A percentile compares a stretch with the other conserved stretches of the same genome.
Conservation (phyloP, 1,284 basidiomycete species). For the Pyrrhoderma lamaoense region DNA sequence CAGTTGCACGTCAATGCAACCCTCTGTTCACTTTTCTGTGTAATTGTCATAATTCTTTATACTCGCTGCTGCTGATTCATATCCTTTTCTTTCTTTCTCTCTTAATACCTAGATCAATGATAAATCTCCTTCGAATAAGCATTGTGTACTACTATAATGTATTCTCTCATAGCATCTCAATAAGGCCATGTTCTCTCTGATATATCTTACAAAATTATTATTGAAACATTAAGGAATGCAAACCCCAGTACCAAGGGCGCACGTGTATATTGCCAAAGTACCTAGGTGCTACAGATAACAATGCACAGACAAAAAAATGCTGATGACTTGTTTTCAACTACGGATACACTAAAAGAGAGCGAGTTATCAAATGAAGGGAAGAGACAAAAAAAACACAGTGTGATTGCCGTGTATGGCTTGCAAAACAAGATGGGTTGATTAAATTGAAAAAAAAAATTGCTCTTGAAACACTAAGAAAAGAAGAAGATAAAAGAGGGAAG, state of each 20-base stretch:
- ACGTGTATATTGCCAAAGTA: conserved; percentile 19
- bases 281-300: conserved; percentile 22
- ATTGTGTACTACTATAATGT: no score
- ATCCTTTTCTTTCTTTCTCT: no score
- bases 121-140: no score
- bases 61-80: no score
- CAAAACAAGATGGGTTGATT: conserved; percentile 16
- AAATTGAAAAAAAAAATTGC: conserved; percentile 14
- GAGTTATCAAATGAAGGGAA: neutral
- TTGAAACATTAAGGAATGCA: conserved; percentile 8
- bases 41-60: no score
- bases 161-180: no score
- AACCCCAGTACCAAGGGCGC: conserved; percentile 15
- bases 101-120: no score
- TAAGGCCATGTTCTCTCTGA: no score
- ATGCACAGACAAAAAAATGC: neutral
- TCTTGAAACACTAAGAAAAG: conserved; percentile 16
- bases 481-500: conserved; percentile 21
- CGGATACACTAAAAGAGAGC: conserved; percentile 26
- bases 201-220: neutral
- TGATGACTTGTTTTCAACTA: conserved; percentile 23
- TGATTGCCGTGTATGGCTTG: conserved; percentile 11
- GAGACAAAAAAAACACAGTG: conserved; percentile 17
- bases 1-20: no score
- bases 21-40: no score